phyloP scores from a whole-genome alignment of 345 rosid species.

The Theobroma cacao region DNA sequence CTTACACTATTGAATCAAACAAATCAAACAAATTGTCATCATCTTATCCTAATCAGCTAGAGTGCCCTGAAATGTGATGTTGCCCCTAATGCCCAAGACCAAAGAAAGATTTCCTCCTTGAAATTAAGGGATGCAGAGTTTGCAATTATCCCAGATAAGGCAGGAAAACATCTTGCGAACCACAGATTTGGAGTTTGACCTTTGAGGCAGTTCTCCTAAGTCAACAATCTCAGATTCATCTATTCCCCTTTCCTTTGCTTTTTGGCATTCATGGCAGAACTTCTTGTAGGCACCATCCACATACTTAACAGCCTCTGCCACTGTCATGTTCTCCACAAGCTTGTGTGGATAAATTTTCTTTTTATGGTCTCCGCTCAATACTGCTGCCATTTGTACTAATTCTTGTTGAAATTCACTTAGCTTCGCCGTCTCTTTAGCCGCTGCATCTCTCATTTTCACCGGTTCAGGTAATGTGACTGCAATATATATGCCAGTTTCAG shows the following conservation, averaged over 20 bases:
- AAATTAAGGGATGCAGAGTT: background rate
- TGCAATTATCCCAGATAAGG: constrained; percentile 39
- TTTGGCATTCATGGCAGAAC: constrained; percentile 42
- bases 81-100: background rate
- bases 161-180: constrained; percentile 38
- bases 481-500: background rate
- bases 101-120: background rate
- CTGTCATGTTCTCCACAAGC: constrained; percentile 61
- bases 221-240: constrained; percentile 34
- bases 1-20: background rate
- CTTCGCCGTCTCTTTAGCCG: constrained; percentile 42
- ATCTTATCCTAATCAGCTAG: background rate
- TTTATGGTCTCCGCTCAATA: constrained; percentile 53
- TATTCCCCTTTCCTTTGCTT: constrained; percentile 40
- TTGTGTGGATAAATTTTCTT: constrained; percentile 45
- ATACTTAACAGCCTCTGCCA: constrained; percentile 46
- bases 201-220: background rate
- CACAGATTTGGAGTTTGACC: constrained; percentile 13
- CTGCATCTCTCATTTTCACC: constrained; percentile 31
- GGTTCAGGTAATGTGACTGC: constrained; percentile 53
- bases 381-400: constrained; percentile 61
- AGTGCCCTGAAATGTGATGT: background rate
- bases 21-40: background rate
- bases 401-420: constrained; percentile 71
- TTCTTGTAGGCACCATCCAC: constrained; percentile 37